These are phyloP conservation scores for Lactifluus volemus DNA, from an alignment of 768 basidiomycete species.

Conservation along the genomic window DNA sequence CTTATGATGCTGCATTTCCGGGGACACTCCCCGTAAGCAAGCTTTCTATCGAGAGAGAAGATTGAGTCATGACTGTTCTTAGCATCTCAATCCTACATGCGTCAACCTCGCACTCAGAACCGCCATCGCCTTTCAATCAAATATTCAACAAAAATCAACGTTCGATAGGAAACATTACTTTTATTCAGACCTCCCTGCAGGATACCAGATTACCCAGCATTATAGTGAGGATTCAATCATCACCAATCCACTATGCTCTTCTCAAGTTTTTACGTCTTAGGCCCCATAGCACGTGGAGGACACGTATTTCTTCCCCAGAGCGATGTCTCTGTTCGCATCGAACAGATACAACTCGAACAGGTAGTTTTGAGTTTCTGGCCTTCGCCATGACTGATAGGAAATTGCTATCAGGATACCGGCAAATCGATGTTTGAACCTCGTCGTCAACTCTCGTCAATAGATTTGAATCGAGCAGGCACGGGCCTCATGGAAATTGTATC, in stretches of 20 bases:
- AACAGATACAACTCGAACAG: constrained; percentile 95
- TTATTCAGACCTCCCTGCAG: constrained; percentile 87
- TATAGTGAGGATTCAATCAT: constrained; percentile 5
- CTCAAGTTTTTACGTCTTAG: constrained; percentile 33
- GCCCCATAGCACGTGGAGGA: constrained; percentile 71
- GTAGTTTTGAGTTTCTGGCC: constrained; percentile 25
- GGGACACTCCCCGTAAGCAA: constrained; percentile 80
- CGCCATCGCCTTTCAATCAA: constrained; percentile 63
- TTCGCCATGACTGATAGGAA: constrained; percentile 1
- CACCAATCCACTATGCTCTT: neutral
- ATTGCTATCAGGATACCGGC: constrained; percentile 68
- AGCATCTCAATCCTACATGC: constrained; percentile 58
- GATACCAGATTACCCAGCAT: constrained; percentile 75
- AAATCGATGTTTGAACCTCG: constrained; percentile 61
- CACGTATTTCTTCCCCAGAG: constrained; percentile 37
- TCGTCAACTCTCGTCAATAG: constrained; percentile 52
- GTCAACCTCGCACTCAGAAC: constrained; percentile 76
- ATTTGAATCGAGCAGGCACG: constrained; percentile 85
- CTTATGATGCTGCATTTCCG: constrained; percentile 86
- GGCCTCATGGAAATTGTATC: constrained; percentile 96
- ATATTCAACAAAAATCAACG: constrained; percentile 60
- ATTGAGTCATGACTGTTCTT: neutral
- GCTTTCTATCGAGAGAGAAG: neutral
- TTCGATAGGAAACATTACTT: constrained; percentile 99
- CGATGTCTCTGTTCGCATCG: constrained; percentile 58